Conservation (phyloP, 2,329 filamentous ascomycete species). For the Alternaria triticina region DNA sequence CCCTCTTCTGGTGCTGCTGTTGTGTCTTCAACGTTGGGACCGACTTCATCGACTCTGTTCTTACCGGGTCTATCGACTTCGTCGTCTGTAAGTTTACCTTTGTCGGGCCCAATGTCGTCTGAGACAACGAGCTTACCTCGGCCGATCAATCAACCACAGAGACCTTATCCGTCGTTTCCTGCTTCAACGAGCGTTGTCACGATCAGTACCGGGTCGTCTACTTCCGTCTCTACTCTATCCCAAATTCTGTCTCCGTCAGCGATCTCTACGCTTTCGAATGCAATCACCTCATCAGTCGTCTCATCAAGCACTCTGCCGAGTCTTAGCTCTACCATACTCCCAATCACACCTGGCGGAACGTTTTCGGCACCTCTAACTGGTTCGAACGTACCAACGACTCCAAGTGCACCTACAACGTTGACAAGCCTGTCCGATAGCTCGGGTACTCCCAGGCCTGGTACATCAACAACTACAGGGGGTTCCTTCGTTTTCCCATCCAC, state of each 20-base stretch:
- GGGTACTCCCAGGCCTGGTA: background rate
- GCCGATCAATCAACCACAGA: constrained; percentile 9
- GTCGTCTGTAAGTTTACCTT: background rate
- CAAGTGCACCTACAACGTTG: background rate
- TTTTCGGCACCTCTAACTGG: background rate
- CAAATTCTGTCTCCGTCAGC: background rate
- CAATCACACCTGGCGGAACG: background rate
- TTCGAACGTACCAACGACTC: background rate
- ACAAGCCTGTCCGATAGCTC: background rate
- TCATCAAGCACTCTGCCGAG: background rate
- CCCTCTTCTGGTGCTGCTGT: background rate
- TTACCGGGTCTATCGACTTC: background rate
- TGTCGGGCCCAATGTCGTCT: background rate
- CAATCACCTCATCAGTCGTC: background rate
- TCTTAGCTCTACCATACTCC: background rate
- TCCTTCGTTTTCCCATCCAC: background rate
- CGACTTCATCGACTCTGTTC: background rate
- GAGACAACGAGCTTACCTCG: background rate
- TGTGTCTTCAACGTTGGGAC: background rate
- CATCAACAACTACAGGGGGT: background rate
- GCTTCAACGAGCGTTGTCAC: background rate
- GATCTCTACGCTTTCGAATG: background rate
- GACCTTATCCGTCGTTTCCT: constrained; percentile 5
- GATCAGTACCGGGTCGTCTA: background rate
- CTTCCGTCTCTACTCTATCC: background rate